Base-by-base conservation (phyloP, 768 basidiomycete species). In the Tulasnella sp. region DNA sequence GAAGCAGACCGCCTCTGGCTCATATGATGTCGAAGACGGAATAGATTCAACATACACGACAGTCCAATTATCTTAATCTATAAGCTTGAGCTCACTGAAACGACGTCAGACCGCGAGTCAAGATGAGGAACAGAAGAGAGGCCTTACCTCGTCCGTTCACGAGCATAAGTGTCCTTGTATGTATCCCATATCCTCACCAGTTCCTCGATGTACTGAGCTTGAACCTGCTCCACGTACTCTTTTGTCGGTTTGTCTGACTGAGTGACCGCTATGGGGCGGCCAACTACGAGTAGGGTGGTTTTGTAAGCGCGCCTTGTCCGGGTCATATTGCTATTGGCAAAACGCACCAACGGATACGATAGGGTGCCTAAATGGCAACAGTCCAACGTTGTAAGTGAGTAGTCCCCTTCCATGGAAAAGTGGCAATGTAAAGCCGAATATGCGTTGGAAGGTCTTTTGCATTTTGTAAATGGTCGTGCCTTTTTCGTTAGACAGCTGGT, bases 351-450 rank as follows among this genome's bases (percentile, higher is more conserved):
- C 98, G 81, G 95, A 93, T n/a, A 98, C 94, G 81, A 99, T 99
- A 58, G 92, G 93, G 83, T 95, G 92, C 48, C 98, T 92, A 85
- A 97, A 98, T 1, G 98, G 98, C 92, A 99, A 93, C 80, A 99
- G 86, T 1, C 98, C 98, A 82, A 97, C 88, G 83, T 96, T 98
- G 87, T 99, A 99, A 86, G 99, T 99, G 82, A 99, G 89, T 78
- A 99, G 86, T 18, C 97, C 97, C 81, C 98, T 89, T 2, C 98
- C 98, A 85, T 98, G 97, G 86, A 99, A 99, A n/a, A 99, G 87
- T 0, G 98, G 97, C 16, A 99, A 87, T 0, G 97, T 99, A 85
- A 99, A 99, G 7, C 97, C 97, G 83, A 99, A 98, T 64, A 94
- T 86, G 75, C 89, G 91, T 85, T 99, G 96, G 85, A 99, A 98